Conservation (phyloP, 768 basidiomycete species). For the Pisolithus albus region DNA sequence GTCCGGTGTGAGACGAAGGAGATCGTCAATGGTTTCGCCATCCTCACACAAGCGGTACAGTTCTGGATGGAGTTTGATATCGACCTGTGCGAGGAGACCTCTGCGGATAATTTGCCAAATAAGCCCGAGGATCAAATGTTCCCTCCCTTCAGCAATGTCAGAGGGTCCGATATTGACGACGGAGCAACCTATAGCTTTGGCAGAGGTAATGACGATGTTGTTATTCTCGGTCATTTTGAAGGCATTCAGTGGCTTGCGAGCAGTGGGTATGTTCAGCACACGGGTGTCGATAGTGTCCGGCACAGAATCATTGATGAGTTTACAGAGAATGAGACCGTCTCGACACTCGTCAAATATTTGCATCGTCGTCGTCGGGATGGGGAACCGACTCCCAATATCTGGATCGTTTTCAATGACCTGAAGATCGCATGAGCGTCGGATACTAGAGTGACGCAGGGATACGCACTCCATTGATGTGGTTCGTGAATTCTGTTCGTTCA, state of each 20-base stretch:
- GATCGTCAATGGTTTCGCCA: conserved; percentile 94
- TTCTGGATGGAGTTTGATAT: conserved; percentile 98
- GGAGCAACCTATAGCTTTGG: conserved; percentile 96
- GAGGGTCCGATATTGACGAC: conserved; percentile 97
- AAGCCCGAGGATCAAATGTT: conserved; percentile 94
- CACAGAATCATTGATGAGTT: conserved; percentile 98
- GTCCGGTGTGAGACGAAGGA: conserved; percentile 89
- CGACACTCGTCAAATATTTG: conserved; percentile 96
- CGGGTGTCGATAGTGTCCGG: conserved; percentile 99
- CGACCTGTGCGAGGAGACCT: conserved; percentile 89
- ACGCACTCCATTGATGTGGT: conserved; percentile 91
- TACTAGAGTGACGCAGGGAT: not conserved
- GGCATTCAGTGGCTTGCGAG: conserved; percentile 83
- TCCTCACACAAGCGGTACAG: conserved; percentile 94
- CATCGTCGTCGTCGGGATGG: conserved; percentile 95
- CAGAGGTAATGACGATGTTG: conserved; percentile 97
- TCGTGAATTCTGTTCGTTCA: conserved; percentile 92
- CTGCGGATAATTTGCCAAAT: conserved; percentile 99
- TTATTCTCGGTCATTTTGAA: conserved; percentile 99
- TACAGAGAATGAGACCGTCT: conserved; percentile 94
- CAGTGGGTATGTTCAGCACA: conserved; percentile 85
- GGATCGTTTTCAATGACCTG: conserved; percentile 89
- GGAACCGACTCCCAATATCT: conserved; percentile 75
- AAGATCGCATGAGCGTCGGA: conserved; percentile 2
- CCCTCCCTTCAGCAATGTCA: conserved; percentile 87